Percentiles rank a stretch among this genome's conserved stretches.
These are phyloP conservation scores for Metarhizium rileyi DNA, from an alignment of 2,329 filamentous ascomycete species.

Conservation along the genomic window DNA sequence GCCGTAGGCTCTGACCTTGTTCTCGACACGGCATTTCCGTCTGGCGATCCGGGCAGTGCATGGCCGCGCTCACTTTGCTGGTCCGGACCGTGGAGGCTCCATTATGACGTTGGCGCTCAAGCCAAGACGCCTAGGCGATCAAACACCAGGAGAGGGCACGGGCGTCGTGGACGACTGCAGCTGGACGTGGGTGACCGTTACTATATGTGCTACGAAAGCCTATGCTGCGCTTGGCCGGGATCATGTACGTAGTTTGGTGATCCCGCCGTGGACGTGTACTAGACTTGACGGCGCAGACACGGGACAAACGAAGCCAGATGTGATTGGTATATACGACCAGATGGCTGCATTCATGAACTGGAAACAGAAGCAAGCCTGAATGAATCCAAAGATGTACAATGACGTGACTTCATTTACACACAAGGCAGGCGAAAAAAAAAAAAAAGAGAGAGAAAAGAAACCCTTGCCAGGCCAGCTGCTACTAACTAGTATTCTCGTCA, in stretches of 20 bases:
- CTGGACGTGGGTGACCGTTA: conserved; percentile 20
- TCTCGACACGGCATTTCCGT: conserved; percentile 10
- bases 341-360: background rate
- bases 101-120: conserved; percentile 16
- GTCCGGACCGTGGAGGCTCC: conserved; percentile 17
- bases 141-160: conserved; percentile 14
- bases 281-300: conserved; percentile 15
- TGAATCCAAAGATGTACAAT: conserved; percentile 1
- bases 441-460: background rate
- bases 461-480: background rate
- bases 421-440: background rate
- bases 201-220: conserved; percentile 14
- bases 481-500: background rate
- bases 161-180: conserved; percentile 20
- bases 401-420: too few relatives aligned
- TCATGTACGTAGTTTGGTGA: conserved; percentile 10
- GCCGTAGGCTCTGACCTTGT: conserved; percentile 15
- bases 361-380: too few relatives aligned
- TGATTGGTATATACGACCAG: background rate
- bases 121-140: too few relatives aligned
- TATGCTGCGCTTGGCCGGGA: conserved; percentile 14
- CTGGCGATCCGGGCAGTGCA: conserved; percentile 9
- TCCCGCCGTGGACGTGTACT: conserved; percentile 14
- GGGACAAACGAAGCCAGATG: background rate
- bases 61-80: too few relatives aligned